Evolutionary conservation across 2,329 filamentous ascomycete genomes (phyloP).

Genomic region (Ophiostoma tasmaniense): DNA sequence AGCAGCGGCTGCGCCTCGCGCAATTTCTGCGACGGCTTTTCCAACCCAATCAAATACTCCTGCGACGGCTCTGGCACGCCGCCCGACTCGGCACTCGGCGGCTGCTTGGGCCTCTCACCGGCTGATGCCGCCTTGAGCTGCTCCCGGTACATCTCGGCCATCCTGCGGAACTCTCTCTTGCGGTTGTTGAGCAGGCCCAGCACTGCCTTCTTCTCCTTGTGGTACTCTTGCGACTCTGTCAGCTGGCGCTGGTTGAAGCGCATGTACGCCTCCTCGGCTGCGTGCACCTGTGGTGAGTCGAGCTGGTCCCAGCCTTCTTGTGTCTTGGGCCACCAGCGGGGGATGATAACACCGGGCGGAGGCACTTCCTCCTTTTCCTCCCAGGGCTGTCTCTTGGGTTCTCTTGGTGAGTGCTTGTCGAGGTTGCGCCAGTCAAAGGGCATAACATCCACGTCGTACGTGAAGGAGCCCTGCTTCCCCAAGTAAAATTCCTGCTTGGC

Average conservation of each 20-base stretch:
- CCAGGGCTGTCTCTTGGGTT: neutral
- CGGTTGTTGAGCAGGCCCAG: neutral
- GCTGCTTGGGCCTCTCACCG: neutral
- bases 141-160: neutral
- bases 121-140: neutral
- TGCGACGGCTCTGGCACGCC: slow-evolving; percentile 53
- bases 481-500: neutral
- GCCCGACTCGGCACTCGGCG: slow-evolving; percentile 27
- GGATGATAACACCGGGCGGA: neutral
- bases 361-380: neutral
- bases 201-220: neutral
- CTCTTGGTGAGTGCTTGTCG: neutral
- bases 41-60: slow-evolving; percentile 52
- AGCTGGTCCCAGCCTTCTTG: slow-evolving; percentile 6
- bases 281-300: neutral
- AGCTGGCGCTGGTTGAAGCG: neutral
- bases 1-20: slow-evolving; percentile 58
- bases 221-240: neutral
- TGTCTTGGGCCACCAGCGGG: slow-evolving; percentile 7
- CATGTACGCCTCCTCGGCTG: neutral
- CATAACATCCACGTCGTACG: slow-evolving; percentile 6
- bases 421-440: slow-evolving; percentile 3
- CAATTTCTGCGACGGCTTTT: slow-evolving; percentile 20
- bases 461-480: neutral
- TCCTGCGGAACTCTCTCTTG: neutral